Conservation (phyloP, 371 early-diverging fungal species). For the Scutellospora calospora region DNA sequence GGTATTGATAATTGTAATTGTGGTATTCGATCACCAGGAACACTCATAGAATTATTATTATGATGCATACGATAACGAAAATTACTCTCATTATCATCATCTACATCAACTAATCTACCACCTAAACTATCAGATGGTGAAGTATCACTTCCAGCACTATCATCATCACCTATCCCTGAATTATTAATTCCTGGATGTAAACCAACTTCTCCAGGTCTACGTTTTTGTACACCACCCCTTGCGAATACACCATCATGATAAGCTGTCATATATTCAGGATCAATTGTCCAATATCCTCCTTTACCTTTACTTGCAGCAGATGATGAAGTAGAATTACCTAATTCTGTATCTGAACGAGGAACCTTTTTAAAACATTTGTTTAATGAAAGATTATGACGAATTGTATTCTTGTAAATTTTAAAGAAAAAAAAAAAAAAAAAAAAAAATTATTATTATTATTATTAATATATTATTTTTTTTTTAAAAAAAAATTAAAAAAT, state of each 20-base stretch:
- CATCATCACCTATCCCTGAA: conserved; percentile 21
- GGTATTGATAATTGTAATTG: not conserved
- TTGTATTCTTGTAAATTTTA: conserved; percentile 87
- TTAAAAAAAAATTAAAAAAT: not conserved
- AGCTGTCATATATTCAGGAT: conserved; percentile 51
- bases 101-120: conserved; percentile 32
- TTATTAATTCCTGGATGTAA: conserved; percentile 7
- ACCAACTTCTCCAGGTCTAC: conserved; percentile 41
- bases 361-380: conserved; percentile 94
- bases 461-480: not conserved
- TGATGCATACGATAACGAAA: not conserved
- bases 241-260: conserved; percentile 45
- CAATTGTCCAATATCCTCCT: conserved; percentile 94
- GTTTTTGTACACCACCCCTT: conserved; percentile 43
- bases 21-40: not conserved
- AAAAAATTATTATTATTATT: conserved; percentile 11
- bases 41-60: not conserved
- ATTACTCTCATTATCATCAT: conserved; percentile 9
- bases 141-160: conserved; percentile 37
- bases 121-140: conserved; percentile 22
- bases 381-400: conserved; percentile 97
- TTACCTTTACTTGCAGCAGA: conserved; percentile 79
- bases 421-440: not conserved
- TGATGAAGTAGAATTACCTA: conserved; percentile 12
- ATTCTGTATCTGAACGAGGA: conserved; percentile 85